phyloP scores from a whole-genome alignment of 1,284 basidiomycete genomes.

The Ceraceosorus bombacis region DNA sequence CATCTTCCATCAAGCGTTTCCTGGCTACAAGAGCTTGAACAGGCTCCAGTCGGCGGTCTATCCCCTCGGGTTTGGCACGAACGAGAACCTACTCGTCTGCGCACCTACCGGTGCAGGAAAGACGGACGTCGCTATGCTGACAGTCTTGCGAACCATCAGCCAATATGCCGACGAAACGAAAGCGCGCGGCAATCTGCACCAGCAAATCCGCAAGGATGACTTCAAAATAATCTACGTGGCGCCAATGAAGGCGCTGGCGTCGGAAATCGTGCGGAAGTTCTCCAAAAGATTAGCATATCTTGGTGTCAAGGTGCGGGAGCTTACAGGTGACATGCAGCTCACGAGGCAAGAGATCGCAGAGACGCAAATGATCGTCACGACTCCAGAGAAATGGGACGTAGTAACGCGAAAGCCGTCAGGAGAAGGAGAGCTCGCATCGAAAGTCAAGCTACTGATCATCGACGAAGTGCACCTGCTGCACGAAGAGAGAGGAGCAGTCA shows the following conservation, averaged over 20 bases:
- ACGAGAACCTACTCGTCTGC: conserved; percentile 87
- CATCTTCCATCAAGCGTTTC: conserved; percentile 77
- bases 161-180: conserved; percentile 56
- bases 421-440: conserved; percentile 79
- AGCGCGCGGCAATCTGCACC: conserved; percentile 58
- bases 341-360: conserved; percentile 87
- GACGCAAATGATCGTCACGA: conserved; percentile 97
- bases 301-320: conserved; percentile 74
- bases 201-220: conserved; percentile 36
- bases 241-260: conserved; percentile 96
- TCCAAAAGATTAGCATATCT: conserved; percentile 85
- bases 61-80: conserved; percentile 82
- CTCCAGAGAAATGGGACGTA: conserved; percentile 99
- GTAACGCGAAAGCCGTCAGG: conserved; percentile 95
- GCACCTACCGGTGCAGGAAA: conserved; percentile 60
- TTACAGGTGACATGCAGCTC: conserved; percentile 99
- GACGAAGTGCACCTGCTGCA: conserved; percentile 97
- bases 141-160: conserved; percentile 77
- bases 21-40: conserved; percentile 79
- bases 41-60: conserved; percentile 93
- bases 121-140: conserved; percentile 96
- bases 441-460: conserved; percentile 88
- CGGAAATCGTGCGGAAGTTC: conserved; percentile 90
- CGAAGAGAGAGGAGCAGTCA: conserved; percentile 95
- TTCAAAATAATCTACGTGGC: conserved; percentile 99